These are phyloP conservation scores for Suzukiozyma palmioleophila DNA, from an alignment of 1,139 yeast genomes.

Conservation along the genomic window DNA sequence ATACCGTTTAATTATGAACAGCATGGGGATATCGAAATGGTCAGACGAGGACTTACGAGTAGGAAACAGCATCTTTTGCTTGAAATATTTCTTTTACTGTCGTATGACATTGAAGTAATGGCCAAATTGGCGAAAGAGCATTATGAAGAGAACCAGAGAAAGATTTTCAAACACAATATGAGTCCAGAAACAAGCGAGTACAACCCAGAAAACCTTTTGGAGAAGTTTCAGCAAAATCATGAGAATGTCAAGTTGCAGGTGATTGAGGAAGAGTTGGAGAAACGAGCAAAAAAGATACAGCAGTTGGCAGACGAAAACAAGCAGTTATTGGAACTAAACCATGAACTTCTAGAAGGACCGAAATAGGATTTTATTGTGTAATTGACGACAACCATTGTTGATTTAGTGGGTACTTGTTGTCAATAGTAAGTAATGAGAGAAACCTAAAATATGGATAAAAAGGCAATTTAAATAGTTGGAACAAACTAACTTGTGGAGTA, in stretches of 20 bases:
- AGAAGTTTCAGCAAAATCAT: constrained; percentile 11
- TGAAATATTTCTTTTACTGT: constrained; percentile 20
- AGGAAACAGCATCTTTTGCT: constrained; percentile 19
- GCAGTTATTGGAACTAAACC: constrained; percentile 31
- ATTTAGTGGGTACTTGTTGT: too few species aligned
- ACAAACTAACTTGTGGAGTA: too few species aligned
- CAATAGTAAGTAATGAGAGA: too few species aligned
- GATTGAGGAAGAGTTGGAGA: constrained; percentile 22
- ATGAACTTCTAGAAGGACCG: constrained; percentile 17
- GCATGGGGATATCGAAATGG: not conserved
- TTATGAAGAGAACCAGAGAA: constrained; percentile 15
- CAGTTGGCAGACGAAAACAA: constrained; percentile 26
- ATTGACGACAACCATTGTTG: too few species aligned
- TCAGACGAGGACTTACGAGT: constrained; percentile 6
- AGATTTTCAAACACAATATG: not conserved
- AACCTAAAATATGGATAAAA: too few species aligned
- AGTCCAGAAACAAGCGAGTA: not conserved
- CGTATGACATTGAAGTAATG: constrained; percentile 22
- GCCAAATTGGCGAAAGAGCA: constrained; percentile 23
- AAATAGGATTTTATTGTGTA: too few species aligned
- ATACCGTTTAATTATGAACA: not conserved
- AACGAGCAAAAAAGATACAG: constrained; percentile 21
- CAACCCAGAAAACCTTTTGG: constrained; percentile 6
- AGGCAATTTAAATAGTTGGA: too few species aligned
- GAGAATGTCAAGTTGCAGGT: constrained; percentile 16